These are phyloP conservation scores for Fomitopsis serialis DNA, from an alignment of 768 basidiomycete species.

Conservation along the genomic window DNA sequence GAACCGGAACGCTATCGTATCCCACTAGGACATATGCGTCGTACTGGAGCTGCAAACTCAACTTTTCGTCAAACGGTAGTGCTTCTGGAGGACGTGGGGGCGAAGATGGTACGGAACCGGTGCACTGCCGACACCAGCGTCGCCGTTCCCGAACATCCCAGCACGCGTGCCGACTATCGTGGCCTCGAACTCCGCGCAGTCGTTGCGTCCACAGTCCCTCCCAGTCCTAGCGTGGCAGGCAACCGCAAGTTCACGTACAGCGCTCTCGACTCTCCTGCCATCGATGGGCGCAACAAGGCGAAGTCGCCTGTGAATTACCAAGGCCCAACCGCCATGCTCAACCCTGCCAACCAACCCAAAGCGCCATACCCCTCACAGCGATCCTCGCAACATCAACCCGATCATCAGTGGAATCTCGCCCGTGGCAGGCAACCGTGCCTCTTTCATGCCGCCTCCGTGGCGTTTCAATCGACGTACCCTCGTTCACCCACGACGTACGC, in stretches of 20 bases:
- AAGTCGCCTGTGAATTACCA: slow-evolving; percentile 24
- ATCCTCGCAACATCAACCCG: neutral
- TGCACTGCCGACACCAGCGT: slow-evolving; percentile 48
- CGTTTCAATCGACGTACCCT: slow-evolving; percentile 26
- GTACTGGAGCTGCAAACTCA: slow-evolving; percentile 86
- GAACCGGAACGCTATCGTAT: slow-evolving; percentile 28
- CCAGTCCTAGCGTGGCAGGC: slow-evolving; percentile 36
- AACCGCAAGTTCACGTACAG: slow-evolving; percentile 53
- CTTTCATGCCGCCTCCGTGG: slow-evolving; percentile 29
- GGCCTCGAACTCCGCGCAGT: slow-evolving; percentile 2
- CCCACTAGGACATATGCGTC: slow-evolving; percentile 78
- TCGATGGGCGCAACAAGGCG: slow-evolving; percentile 16
- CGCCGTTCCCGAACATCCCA: slow-evolving; percentile 57
- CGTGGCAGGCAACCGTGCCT: slow-evolving; percentile 3
- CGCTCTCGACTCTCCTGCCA: slow-evolving; percentile 25
- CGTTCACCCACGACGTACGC: slow-evolving; percentile 51
- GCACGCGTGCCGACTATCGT: slow-evolving; percentile 1
- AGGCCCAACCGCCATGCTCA: slow-evolving; percentile 24
- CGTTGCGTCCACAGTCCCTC: neutral
- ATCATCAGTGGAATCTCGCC: neutral
- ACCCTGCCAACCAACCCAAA: slow-evolving; percentile 22
- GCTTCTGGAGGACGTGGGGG: slow-evolving; percentile 2
- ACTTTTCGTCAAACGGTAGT: slow-evolving; percentile 40
- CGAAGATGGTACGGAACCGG: slow-evolving; percentile 1
- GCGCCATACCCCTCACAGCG: slow-evolving; percentile 4